Evolutionary conservation across 2,329 filamentous ascomycete species (phyloP), one percentile per base, ranked within the genome.

Genomic region (Scedosporium aurantiacum): DNA sequence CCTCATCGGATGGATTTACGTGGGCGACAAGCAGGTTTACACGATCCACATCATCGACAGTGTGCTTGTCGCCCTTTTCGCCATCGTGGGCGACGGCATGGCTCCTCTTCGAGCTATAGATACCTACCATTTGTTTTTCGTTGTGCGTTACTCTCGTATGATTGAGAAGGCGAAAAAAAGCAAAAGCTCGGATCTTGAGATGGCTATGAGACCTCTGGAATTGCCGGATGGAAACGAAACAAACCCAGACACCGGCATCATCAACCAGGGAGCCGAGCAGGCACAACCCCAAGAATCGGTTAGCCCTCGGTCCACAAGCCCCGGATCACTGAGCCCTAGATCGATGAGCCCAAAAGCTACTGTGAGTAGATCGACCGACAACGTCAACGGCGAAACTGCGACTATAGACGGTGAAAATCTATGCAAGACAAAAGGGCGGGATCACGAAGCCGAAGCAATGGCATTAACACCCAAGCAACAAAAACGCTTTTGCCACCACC

Each of bases 1-100:
- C 74, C 77, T 95, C 61, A 96, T 96, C 70, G 89, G 87, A 57
- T 95, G 90, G 90, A 90, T 94, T 69, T 91, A 91, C 65, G 87
- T 93, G 21, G 89, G 88, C 21, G 82, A 84, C 32, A 79, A 80
- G 67, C 88, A 93, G 70, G 75, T 83, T 3, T 93, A 89, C 64
- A 72, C 82, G 43, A 83, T 89, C 66, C 84, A 89, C 63, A 73
- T 89, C 57, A 88, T 90, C 65, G 87, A 90, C 72, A 85, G 86
- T 66, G 78, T 88, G 28, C 78, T 90, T 14, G 87, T 90, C 5
- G 87, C 85, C 10, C 78, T 90, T 5, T 90, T 90, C 65, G 85
- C 82, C 60, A 74, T 90, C 63, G 85, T 89, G 70, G 87, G 87
- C 57, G 86, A 89, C 66, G 86, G 86, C 2, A 74, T 90, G 37